Conservation (phyloP, 768 basidiomycete genomes). For the Macrocybe gigantea region DNA sequence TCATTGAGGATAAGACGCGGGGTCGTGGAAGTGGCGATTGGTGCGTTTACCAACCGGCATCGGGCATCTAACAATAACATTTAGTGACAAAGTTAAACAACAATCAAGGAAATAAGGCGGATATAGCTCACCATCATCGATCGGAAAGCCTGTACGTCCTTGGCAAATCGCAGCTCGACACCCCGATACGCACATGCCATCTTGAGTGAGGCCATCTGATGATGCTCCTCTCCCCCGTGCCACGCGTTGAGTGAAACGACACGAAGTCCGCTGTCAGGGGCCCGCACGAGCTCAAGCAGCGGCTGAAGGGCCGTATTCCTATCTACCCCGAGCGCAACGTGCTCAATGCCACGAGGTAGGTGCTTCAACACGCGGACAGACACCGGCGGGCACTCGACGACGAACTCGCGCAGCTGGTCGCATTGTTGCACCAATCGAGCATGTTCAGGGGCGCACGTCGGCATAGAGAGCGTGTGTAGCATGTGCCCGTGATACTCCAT, state of each 20-base stretch:
- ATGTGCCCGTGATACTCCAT: slow-evolving; percentile 40
- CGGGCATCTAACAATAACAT: too few species aligned
- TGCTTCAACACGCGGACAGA: slow-evolving; percentile 38
- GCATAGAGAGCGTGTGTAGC: slow-evolving; percentile 52
- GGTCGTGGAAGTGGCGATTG: too few species aligned
- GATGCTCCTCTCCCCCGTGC: slow-evolving; percentile 43
- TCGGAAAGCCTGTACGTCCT: slow-evolving; percentile 50
- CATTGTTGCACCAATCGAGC: slow-evolving; percentile 42
- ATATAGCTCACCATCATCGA: slow-evolving; percentile 36
- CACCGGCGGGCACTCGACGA: slow-evolving; percentile 49
- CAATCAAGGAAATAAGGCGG: too few species aligned
- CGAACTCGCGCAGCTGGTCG: slow-evolving; percentile 43
- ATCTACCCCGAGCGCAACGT: slow-evolving; percentile 58
- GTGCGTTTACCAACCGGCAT: too few species aligned
- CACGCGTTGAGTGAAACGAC: slow-evolving; percentile 50
- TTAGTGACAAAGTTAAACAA: not conserved
- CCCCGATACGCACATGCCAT: slow-evolving; percentile 62
- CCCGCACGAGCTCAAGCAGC: slow-evolving; percentile 50
- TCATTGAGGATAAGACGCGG: too few species aligned
- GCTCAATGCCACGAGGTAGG: slow-evolving; percentile 43
- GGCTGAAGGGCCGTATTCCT: slow-evolving; percentile 46
- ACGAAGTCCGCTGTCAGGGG: slow-evolving; percentile 30
- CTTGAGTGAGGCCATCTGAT: slow-evolving; percentile 47
- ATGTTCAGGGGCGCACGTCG: slow-evolving; percentile 45
- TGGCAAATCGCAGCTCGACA: slow-evolving; percentile 45